phyloP scores from a whole-genome alignment of 768 basidiomycete genomes.

The Scleroderma citrinum region DNA sequence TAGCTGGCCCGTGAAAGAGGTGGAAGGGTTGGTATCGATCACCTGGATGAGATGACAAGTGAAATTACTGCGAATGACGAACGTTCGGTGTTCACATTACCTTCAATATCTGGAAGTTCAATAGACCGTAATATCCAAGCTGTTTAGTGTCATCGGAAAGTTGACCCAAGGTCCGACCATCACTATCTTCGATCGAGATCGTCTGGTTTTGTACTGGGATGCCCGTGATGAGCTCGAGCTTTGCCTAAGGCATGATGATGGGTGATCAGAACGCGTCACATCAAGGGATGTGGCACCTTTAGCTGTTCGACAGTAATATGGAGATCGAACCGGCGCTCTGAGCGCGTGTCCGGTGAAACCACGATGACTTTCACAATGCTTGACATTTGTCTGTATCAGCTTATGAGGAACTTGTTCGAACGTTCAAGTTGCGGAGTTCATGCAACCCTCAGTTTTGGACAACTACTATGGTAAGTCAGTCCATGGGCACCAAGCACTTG shows the following conservation, averaged over 20 bases:
- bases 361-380: slow-evolving; percentile 66
- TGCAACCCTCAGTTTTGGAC: no score
- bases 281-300: slow-evolving; percentile 51
- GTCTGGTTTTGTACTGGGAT: slow-evolving; percentile 69
- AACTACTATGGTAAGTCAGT: no score
- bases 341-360: slow-evolving; percentile 81
- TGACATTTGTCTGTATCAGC: slow-evolving; percentile 27
- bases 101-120: slow-evolving; percentile 76
- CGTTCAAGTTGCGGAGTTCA: no score
- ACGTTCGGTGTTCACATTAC: slow-evolving; percentile 21
- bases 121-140: slow-evolving; percentile 69
- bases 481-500: no score
- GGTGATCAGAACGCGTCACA: not conserved
- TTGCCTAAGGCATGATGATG: slow-evolving; percentile 40
- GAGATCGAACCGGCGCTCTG: slow-evolving; percentile 80
- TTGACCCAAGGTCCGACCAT: slow-evolving; percentile 43
- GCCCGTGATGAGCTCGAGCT: slow-evolving; percentile 89
- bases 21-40: slow-evolving; percentile 69
- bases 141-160: slow-evolving; percentile 63
- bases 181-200: slow-evolving; percentile 57
- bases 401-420: no score
- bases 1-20: slow-evolving; percentile 75
- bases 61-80: not conserved
- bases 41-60: slow-evolving; percentile 38
- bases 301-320: slow-evolving; percentile 70